Conservation (phyloP, 129 eudicot genomes). For the Saposhnikovia divaricata region DNA sequence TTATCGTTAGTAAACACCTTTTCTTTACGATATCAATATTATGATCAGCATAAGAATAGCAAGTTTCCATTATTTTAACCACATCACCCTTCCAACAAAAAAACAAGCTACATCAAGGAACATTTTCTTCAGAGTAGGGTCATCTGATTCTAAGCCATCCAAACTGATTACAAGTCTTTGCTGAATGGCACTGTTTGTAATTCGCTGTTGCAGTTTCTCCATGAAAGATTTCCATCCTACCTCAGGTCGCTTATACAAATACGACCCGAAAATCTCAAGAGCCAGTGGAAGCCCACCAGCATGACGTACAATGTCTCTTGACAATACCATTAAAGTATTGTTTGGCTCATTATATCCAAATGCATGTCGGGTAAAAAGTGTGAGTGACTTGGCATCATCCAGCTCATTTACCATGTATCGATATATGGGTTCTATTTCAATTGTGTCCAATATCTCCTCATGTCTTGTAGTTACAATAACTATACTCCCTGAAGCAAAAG, state of each 20-base stretch:
- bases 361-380: slow-evolving; percentile 13
- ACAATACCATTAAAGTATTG: not conserved
- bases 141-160: slow-evolving; percentile 7
- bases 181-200: not conserved
- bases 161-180: slow-evolving; percentile 16
- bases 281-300: slow-evolving; percentile 22
- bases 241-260: not conserved
- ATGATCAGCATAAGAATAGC: slow-evolving; percentile 12
- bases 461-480: slow-evolving; percentile 18
- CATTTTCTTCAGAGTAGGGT: not conserved
- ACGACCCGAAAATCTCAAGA: slow-evolving; percentile 21
- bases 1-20: not conserved
- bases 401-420: not conserved
- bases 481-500: slow-evolving; percentile 11
- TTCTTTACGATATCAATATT: slow-evolving; percentile 13
- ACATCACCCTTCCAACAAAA: slow-evolving; percentile 16
- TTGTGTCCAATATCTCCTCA: not conserved
- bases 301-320: not conserved
- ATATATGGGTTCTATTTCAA: not conserved
- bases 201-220: slow-evolving; percentile 7
- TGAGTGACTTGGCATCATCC: slow-evolving; percentile 5
- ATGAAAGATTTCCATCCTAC: slow-evolving; percentile 13
- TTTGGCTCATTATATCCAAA: not conserved
- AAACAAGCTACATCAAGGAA: slow-evolving; percentile 27
- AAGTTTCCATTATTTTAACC: slow-evolving; percentile 13